Conservation (phyloP, 140 eudicot species). For the Senecio squalidus region DNA sequence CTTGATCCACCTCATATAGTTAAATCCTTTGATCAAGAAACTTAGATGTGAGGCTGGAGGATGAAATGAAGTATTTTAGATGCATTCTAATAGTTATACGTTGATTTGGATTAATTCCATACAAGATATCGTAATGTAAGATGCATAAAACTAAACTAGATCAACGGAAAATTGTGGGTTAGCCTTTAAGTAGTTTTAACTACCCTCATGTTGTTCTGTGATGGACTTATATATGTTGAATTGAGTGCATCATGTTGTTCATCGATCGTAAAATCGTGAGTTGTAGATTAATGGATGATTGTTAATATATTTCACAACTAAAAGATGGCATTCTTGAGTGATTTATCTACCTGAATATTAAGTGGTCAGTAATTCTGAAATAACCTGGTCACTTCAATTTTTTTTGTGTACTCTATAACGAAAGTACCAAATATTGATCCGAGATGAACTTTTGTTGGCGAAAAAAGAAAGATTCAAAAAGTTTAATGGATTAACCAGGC, state of each 20-base stretch:
- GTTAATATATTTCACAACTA: neutral
- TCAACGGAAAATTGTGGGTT: too few species aligned
- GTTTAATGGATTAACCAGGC: constrained; percentile 4
- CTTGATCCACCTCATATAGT: too few species aligned
- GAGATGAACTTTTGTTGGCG: too few species aligned
- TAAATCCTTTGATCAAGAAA: too few species aligned
- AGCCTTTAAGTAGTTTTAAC: too few species aligned
- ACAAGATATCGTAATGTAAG: too few species aligned
- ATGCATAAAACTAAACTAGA: too few species aligned
- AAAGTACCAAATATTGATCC: neutral
- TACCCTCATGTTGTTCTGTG: neutral
- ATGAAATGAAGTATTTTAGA: too few species aligned
- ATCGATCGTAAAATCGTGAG: neutral
- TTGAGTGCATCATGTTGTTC: neutral
- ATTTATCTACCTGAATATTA: constrained; percentile 2
- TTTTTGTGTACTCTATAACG: neutral
- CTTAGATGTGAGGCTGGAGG: too few species aligned
- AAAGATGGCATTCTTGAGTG: neutral
- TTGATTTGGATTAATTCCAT: too few species aligned
- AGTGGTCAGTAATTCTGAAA: constrained; percentile 3
- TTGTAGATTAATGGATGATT: neutral
- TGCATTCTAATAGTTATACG: too few species aligned
- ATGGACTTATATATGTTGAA: neutral
- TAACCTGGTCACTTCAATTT: neutral
- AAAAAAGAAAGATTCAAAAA: too few species aligned